phyloP scores from a whole-genome alignment of 2,329 filamentous ascomycete genomes.

The Achaetomium macrosporum region DNA sequence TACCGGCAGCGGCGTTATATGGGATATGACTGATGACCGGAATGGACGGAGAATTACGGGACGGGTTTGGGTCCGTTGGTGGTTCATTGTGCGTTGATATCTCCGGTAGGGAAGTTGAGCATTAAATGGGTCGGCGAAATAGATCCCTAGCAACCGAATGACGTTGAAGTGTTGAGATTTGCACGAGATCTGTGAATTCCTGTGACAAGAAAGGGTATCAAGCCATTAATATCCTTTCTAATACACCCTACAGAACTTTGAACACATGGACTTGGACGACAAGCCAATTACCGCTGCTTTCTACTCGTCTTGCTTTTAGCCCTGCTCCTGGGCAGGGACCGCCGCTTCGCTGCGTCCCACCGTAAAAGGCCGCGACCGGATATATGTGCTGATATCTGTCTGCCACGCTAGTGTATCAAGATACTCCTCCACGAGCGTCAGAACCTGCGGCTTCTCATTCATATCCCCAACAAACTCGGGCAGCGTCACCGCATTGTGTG shows the following conservation, averaged over 20 bases:
- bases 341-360: constrained; percentile 25
- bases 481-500: constrained; percentile 73
- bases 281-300: background rate
- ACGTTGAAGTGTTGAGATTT: background rate
- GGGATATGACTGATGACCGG: constrained; percentile 26
- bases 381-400: constrained; percentile 57
- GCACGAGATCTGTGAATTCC: background rate
- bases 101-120: constrained; percentile 18
- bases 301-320: background rate
- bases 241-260: too few relatives aligned
- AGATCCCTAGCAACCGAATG: constrained; percentile 20
- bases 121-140: constrained; percentile 21
- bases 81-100: constrained; percentile 23
- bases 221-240: too few relatives aligned
- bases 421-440: constrained; percentile 58
- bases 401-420: constrained; percentile 50
- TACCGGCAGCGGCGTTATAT: constrained; percentile 18
- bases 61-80: constrained; percentile 19
- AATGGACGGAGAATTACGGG: constrained; percentile 21
- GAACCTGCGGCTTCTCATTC: constrained; percentile 38
- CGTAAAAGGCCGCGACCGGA: constrained; percentile 46
- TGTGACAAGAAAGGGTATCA: too few relatives aligned
- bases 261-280: too few relatives aligned
- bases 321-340: background rate
- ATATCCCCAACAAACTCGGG: constrained; percentile 62